Base-by-base conservation (phyloP, 2,329 filamentous ascomycete species). In the Microdochium trichocladiopsis region DNA sequence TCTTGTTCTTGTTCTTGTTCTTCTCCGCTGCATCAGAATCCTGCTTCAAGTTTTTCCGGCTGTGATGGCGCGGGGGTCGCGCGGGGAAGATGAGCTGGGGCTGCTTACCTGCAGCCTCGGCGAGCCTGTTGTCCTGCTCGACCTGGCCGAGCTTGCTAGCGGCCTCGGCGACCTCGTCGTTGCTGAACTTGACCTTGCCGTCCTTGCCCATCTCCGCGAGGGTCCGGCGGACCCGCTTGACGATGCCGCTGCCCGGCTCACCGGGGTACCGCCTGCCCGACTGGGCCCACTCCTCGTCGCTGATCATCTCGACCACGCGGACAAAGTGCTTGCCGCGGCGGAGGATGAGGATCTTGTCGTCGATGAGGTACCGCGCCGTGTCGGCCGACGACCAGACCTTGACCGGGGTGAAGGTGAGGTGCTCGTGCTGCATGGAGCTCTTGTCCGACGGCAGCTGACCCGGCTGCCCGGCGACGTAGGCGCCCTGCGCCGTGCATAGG, bases 321-420 rank as follows among this genome's bases (percentile, higher is more conserved):
- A 86, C 66, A 56, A 84, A 82, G 66, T 83, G 77, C 69, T 84
- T 85, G 57, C 82, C 82, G 61, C 77, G 81, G 57, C 83, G 79
- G 51, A 86, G 69, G 58, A 86, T 76, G 56, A 86, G 69, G 48
- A 85, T 58, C 56, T 76, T 73, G 52, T 65, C 79, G 55, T 84
- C 79, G 18, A 89, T 77, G 52, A 87, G 69, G 60, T 77, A 87
- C 52, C 81, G 78, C 53, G 73, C 62, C 1, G 82, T 84, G 51
- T 86, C 79, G 23, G 73, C 67, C 0, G 75, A 71, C 58, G 72
- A 78, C 76, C 82, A 83, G 22, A 76, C 68, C 62, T 82, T 81
- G 55, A 89, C 77, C 2, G 78, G 76, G 9, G 76, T 79, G 72
- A 83, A 91, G 24, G 76, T 72, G 24, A 90, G 63, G 52, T 76